Base-by-base conservation (phyloP, 192 early-diverging fungal genomes). In the Diversispora eburnea region DNA sequence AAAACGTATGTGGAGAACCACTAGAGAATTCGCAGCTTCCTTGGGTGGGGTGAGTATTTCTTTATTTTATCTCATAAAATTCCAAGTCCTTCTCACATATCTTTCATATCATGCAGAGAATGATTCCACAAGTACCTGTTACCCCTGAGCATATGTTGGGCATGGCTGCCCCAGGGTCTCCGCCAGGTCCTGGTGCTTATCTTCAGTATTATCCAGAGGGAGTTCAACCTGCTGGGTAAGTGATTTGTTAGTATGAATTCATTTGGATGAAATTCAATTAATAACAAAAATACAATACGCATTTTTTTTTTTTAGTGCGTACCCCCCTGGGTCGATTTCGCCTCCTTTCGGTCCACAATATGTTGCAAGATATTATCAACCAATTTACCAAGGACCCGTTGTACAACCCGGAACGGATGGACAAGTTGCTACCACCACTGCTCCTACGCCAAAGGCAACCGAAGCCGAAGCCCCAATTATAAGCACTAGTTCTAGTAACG, bases 71-170 rank as follows among this genome's bases (percentile, higher is more conserved):
- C 12, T 12, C 42, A 57, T 55, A 13, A 0, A 7, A 42, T 13
- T 43, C 0, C 0, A 7, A 4, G 8, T 43, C 1, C 7, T 5
- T 63, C 15, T 10, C 10, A 63, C 41, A 9, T 42, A 42, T 7
- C n/a, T 7, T 63, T 17, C 25, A 3, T 60, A 10, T 17, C 15
- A 42, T 41, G 8, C n/a, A 63, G 61, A 33, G 41, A n/a, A 45
- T 63, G 4, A 39, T 25, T 15, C 33, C 45, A 8, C 72, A 73
- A 39, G 60, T 83, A 62, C 82, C 82, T 17, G 75, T 83, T 6
- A 83, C 82, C 3, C 82, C 82, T n/a, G 82, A 83, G 47, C 79
- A 80, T 13, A 81, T 83, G 82, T 46, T 83, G 9, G 82, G 82
- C 19, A 79, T 83, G 48, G 73, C 77, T 7, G 74, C 82, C 52